Evolutionary conservation across 2,329 filamentous ascomycete species (phyloP).

Genomic region (Cadophora sp.): DNA sequence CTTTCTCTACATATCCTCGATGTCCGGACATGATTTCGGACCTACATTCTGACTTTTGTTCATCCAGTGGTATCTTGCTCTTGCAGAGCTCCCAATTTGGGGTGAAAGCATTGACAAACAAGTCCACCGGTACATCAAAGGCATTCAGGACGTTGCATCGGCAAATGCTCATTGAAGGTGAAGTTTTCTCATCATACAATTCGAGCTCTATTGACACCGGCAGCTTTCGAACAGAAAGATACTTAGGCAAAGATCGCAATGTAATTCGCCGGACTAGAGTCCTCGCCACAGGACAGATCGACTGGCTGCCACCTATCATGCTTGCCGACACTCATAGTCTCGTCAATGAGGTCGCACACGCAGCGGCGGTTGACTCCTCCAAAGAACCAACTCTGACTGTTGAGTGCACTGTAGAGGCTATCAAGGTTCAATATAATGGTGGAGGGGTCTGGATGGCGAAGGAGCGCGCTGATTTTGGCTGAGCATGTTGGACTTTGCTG

Average conservation of each 20-base stretch:
- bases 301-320: slow-evolving; percentile 10
- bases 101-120: neutral
- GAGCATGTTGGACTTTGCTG: neutral
- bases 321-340: neutral
- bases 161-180: slow-evolving; percentile 19
- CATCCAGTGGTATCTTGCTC: neutral
- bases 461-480: neutral
- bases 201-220: neutral
- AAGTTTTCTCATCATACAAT: neutral
- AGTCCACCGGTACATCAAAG: slow-evolving; percentile 14
- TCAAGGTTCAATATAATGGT: neutral
- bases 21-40: neutral
- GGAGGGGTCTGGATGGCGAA: neutral
- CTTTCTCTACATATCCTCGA: neutral
- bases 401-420: neutral
- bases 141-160: slow-evolving; percentile 12
- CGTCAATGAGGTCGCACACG: neutral
- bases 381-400: neutral
- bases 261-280: neutral
- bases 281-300: neutral
- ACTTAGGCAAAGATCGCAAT: slow-evolving; percentile 6
- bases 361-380: neutral
- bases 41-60: neutral
- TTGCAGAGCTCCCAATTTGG: neutral
- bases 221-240: slow-evolving; percentile 12